Conservation (phyloP, 257 asterid species). For the Jasminum sambac region DNA sequence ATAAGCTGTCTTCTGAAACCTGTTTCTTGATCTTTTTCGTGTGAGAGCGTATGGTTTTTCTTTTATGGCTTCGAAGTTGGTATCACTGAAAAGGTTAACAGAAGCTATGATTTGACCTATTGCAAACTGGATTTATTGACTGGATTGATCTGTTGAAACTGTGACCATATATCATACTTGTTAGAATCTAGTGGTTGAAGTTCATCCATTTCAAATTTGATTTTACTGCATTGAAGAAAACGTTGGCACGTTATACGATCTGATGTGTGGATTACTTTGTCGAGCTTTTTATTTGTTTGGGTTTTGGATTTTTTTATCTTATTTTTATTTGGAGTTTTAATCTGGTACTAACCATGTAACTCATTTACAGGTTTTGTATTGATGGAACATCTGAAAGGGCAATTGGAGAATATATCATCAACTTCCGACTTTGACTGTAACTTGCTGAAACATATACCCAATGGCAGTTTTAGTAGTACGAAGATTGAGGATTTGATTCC, state of each 20-base stretch:
- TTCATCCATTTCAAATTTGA: neutral
- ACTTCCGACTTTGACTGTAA: conserved; percentile 32
- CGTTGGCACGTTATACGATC: neutral
- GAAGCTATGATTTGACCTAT: too few relatives aligned
- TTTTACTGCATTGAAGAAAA: neutral
- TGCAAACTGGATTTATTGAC: neutral
- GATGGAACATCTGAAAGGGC: conserved; percentile 49
- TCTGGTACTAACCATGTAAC: neutral
- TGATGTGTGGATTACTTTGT: neutral
- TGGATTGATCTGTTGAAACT: neutral
- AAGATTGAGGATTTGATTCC: conserved; percentile 45
- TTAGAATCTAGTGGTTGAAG: neutral
- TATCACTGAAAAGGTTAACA: too few relatives aligned
- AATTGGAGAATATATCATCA: conserved; percentile 36
- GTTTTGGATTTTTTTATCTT: neutral
- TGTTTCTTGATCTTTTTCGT: too few relatives aligned
- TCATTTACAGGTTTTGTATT: conserved; percentile 39
- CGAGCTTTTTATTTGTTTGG: neutral
- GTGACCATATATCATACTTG: neutral
- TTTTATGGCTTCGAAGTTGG: too few relatives aligned
- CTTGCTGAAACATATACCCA: conserved; percentile 35
- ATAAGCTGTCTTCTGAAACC: too few relatives aligned
- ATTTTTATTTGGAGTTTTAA: neutral
- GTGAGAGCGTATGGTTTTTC: too few relatives aligned
- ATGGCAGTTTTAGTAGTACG: conserved; percentile 39